Evolutionary conservation across 2,329 filamentous ascomycete species (phyloP), one percentile per base, ranked within the genome.

Genomic region (Fusarium albosuccineum): DNA sequence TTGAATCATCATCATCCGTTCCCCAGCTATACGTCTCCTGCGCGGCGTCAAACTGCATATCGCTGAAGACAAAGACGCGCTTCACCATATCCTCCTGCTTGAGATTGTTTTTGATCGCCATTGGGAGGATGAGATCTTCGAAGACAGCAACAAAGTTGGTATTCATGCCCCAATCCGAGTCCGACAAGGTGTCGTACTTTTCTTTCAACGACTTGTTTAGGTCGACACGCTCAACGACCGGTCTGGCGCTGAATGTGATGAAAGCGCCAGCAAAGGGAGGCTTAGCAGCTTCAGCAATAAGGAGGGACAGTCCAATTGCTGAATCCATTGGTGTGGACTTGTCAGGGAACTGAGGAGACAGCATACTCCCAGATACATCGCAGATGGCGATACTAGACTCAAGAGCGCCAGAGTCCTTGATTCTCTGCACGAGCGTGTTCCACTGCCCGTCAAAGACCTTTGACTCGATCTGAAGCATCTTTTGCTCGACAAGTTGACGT

Each of bases 81-180:
- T 87, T 88, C 14, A 89, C 82, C 86, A 89, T 89, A 39, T 89
- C 82, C 55, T 87, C 84, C 39, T 79, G 82, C 64, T 77, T 80
- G 34, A 89, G 68, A 10, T 84, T 80, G 64, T 87, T 79, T 46
- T 78, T 44, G 8, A 83, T 53, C 0, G 87, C 86, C 78, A 86
- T 81, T 3, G 85, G 85, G 0, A 89, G 81, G 46, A 89, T 82
- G 2, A 88, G 75, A 0, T 80, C 52, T 52, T 83, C 80, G 58
- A 89, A 89, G 5, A 88, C 86, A 22, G 83, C 79, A 6, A 82
- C 79, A 57, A 89, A 85, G 66, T 89, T 73, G 2, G 86, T 89
- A 63, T 73, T 83, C 68, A 75, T 74, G 6, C 75, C 76, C 82
- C 82, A 87, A 0, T 67, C 0, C 0, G 77, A 41, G 0, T 4